Conservation (phyloP, 148 eudicot genomes). For the Diospyros kaki region DNA sequence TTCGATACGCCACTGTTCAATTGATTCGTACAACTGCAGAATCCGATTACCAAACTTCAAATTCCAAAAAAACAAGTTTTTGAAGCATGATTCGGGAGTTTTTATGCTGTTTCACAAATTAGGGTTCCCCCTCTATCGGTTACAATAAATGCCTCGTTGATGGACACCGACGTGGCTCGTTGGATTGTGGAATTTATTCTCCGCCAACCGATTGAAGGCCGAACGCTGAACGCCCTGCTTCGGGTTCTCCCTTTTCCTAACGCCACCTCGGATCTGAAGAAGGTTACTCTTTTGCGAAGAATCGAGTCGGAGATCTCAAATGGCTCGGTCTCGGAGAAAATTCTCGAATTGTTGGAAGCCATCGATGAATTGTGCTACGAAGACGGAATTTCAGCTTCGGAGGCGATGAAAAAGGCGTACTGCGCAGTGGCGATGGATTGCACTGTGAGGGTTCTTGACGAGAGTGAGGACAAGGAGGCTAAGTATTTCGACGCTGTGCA, state of each 20-base stretch:
- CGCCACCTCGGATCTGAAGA: conserved; percentile 26
- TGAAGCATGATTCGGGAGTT: background rate
- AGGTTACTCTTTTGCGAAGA: conserved; percentile 33
- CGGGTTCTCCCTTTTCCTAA: conserved; percentile 29
- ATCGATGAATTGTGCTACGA: conserved; percentile 36
- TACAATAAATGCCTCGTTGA: background rate
- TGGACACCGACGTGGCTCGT: conserved; percentile 36
- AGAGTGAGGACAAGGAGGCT: conserved; percentile 10
- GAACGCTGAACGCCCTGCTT: conserved; percentile 25
- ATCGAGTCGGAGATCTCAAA: conserved; percentile 33
- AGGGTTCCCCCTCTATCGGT: background rate
- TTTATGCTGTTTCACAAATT: background rate
- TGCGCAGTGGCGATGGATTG: conserved; percentile 62
- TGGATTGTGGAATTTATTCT: conserved; percentile 64
- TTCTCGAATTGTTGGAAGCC: conserved; percentile 41
- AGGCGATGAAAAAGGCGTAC: conserved; percentile 50
- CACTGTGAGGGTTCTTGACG: conserved; percentile 39
- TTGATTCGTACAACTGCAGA: too few species aligned
- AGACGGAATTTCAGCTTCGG: conserved; percentile 23
- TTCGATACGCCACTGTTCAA: too few species aligned
- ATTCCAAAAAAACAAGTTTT: background rate
- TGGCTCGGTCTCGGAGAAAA: conserved; percentile 25
- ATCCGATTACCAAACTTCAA: too few species aligned
- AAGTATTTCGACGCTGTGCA: conserved; percentile 40
- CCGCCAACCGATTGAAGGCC: conserved; percentile 37